Conservation (phyloP, 306 rosid genomes). For the Macrotyloma uniflorum region DNA sequence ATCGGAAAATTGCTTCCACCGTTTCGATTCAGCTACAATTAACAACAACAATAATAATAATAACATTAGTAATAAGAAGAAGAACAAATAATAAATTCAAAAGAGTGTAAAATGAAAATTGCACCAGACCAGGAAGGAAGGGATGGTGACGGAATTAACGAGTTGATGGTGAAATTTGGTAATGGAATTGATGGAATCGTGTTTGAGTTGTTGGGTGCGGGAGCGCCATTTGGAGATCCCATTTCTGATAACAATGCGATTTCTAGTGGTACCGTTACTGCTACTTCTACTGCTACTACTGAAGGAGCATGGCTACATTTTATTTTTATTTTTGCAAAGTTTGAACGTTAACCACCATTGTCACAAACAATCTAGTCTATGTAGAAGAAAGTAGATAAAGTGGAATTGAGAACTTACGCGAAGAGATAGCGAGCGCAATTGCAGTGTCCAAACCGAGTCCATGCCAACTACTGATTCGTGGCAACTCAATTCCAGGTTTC, state of each 20-base stretch:
- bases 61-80: not conserved
- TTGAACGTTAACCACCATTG: not conserved
- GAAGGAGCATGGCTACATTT: slow-evolving; percentile 14
- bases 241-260: slow-evolving; percentile 21
- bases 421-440: slow-evolving; percentile 41
- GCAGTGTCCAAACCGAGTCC: slow-evolving; percentile 61
- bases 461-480: not conserved
- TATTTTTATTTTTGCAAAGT: not conserved
- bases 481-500: slow-evolving; percentile 3
- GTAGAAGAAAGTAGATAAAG: not conserved
- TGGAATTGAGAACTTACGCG: slow-evolving; percentile 42
- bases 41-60: not conserved
- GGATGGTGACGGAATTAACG: slow-evolving; percentile 25
- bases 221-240: slow-evolving; percentile 31
- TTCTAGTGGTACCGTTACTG: not conserved
- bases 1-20: slow-evolving; percentile 53
- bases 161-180: slow-evolving; percentile 33
- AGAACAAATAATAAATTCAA: not conserved
- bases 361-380: too few species aligned
- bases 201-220: slow-evolving; percentile 35
- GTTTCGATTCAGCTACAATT: slow-evolving; percentile 47
- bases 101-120: not conserved
- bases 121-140: slow-evolving; percentile 32
- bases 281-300: not conserved
- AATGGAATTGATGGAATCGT: slow-evolving; percentile 15